phyloP scores from a whole-genome alignment of 140 eudicot genomes.

The Oenanthe javanica region DNA sequence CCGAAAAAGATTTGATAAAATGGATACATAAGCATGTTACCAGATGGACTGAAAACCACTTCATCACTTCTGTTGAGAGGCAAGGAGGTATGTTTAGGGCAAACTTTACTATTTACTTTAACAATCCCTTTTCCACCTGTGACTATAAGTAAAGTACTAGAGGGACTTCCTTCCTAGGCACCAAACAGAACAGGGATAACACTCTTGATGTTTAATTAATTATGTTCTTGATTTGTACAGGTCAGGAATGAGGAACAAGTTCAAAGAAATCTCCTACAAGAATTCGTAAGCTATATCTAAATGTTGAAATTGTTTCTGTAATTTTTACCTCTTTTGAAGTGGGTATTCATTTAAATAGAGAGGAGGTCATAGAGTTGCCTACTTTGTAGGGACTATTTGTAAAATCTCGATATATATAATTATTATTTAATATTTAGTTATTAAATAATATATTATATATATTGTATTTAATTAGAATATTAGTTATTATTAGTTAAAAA shows the following conservation, averaged over 20 bases:
- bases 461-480: no score
- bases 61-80: constrained; percentile 75
- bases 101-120: constrained; percentile 60
- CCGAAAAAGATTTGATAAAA: not conserved
- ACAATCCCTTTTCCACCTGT: constrained; percentile 78
- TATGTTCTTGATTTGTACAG: constrained; percentile 25
- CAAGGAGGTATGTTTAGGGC: constrained; percentile 52
- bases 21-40: constrained; percentile 92
- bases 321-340: not conserved
- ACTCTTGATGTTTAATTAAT: not conserved
- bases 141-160: constrained; percentile 57
- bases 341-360: no score
- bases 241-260: constrained; percentile 55
- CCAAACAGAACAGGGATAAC: constrained; percentile 1
- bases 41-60: constrained; percentile 68
- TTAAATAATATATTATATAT: no score
- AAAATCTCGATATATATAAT: no score
- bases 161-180: constrained; percentile 55
- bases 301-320: not conserved
- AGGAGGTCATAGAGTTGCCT: no score
- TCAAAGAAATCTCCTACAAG: constrained; percentile 59
- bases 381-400: no score
- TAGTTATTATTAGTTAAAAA: no score
- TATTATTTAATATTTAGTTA: no score
- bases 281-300: constrained; percentile 41